Evolutionary conservation across 306 rosid species (phyloP).

Genomic region (Chamaecrista fasciculata): DNA sequence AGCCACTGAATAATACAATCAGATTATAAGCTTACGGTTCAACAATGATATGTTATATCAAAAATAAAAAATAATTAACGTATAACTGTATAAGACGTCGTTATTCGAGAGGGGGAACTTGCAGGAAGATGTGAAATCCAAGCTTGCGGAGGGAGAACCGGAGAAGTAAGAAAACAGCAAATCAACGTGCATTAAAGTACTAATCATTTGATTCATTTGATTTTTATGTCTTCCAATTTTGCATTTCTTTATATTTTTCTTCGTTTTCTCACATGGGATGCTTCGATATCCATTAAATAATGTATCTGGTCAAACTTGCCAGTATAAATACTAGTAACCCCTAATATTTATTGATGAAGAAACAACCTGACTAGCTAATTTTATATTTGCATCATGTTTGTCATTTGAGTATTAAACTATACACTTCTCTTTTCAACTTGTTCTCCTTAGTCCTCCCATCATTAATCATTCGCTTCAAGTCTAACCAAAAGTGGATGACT

Average conservation of each 20-base stretch:
- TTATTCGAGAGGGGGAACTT: neutral
- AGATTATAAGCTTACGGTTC: neutral
- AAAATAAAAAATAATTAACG: too few species aligned
- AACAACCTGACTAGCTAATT: neutral
- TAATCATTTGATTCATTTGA: neutral
- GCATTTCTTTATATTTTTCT: neutral
- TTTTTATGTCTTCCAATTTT: neutral
- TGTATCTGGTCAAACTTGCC: neutral
- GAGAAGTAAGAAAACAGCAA: neutral
- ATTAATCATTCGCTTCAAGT: neutral
- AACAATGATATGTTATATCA: too few species aligned
- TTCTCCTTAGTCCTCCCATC: neutral
- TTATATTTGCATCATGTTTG: too few species aligned
- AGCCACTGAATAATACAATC: neutral
- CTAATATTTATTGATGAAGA: neutral
- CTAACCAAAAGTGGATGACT: neutral
- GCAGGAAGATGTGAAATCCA: neutral
- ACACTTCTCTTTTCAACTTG: neutral
- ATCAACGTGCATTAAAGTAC: neutral
- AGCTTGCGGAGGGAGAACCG: neutral
- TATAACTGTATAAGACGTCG: neutral
- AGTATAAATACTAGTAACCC: neutral
- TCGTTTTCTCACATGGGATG: neutral
- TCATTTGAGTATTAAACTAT: neutral
- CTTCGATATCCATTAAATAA: too few species aligned